Base-by-base conservation (phyloP, 179 eudicot genomes). In the Camellia oleifera region DNA sequence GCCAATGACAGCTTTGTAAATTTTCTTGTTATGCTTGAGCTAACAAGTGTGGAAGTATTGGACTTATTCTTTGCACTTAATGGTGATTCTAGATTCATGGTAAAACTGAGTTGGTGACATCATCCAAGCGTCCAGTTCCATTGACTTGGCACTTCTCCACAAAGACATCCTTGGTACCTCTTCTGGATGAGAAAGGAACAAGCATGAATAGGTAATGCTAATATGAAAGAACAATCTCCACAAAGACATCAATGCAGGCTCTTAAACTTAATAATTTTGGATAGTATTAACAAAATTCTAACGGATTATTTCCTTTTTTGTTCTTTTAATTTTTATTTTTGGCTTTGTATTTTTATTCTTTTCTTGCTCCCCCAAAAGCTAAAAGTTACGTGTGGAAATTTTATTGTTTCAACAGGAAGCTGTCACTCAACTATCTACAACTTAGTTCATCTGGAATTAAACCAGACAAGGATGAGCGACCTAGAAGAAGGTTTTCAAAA, bases 121-220 rank as follows among this genome's bases (percentile, higher is more conserved):
- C 97, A 57, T 85, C 95, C 60, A 94, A 88, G 87, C 94, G 99
- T 62, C 99, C 99, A 62, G 99, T 96, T 83, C 99, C 99, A 44
- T 88, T 96, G 92, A 94, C 92, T 23, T 96, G 99, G 99, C 93
- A 91, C 86, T 94, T 96, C 87, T 94, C 97, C 53, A 89, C 97
- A 66, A 96, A 92, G 87, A 82, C 90, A 73, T 87, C 90, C 75
- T 82, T 96, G 83, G 81, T 86, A 78, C 97, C 94, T 77, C 99
- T 96, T 83, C 97, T 96, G 81, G 88, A 96, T 88, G 93, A 90
- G 18, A 96, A 88, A 83, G 98, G 98, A 85, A 94, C 93, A 45
- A 79, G 87, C 88, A 94, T 96, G 97, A 96, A 96, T 86, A 94
- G 96, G 99, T 92, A 89, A 9, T 32, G 32, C 32, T 32, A 32